Conservation (phyloP, 345 rosid species). For the Eutrema japonicum region DNA sequence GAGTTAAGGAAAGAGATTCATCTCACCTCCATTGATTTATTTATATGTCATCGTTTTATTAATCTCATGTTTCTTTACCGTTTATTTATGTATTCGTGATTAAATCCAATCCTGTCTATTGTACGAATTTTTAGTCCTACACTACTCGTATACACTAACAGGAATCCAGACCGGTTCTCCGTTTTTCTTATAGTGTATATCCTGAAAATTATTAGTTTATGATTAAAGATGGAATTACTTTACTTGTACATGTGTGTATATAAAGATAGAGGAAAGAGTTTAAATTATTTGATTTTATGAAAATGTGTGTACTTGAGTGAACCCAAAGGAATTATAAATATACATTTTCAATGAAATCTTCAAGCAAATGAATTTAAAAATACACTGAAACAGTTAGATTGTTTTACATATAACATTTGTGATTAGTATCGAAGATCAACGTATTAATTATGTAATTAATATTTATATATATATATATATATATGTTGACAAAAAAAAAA, state of each 20-base stretch:
- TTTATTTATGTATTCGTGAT: too few species aligned
- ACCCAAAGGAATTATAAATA: neutral
- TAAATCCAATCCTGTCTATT: too few species aligned
- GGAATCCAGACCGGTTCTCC: conserved; percentile 23
- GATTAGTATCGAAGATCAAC: neutral
- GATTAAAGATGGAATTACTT: neutral
- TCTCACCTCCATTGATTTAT: too few species aligned
- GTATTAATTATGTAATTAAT: neutral
- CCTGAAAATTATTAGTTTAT: neutral
- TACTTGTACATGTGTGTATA: too few species aligned
- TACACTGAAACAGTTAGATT: neutral
- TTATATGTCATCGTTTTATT: too few species aligned
- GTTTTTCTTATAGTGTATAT: neutral
- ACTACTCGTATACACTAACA: too few species aligned
- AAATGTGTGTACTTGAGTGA: neutral
- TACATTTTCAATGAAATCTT: neutral
- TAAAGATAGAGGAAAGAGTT: neutral
- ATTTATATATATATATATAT: too few species aligned
- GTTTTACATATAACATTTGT: neutral
- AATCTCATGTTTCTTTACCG: too few species aligned
- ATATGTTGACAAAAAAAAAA: too few species aligned
- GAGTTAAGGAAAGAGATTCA: too few species aligned
- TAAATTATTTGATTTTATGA: neutral
- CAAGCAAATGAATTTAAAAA: neutral
- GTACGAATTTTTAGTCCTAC: too few species aligned